Evolutionary conservation across 108 stramenopile genomes (phyloP).

Genomic region (Skeletonema costatum): DNA sequence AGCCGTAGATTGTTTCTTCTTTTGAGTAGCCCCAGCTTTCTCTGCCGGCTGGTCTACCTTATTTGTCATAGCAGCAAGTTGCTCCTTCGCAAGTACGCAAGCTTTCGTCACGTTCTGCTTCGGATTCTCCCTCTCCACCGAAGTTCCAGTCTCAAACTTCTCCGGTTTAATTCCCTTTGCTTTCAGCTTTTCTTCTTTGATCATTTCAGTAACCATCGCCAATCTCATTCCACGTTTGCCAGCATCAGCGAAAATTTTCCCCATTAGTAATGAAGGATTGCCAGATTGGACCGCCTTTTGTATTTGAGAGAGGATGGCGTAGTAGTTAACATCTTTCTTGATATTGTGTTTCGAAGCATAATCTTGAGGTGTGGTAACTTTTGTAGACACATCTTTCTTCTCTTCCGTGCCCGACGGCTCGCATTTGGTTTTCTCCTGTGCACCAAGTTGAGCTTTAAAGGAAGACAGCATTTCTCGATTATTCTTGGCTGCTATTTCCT

Average conservation of each 20-base stretch:
- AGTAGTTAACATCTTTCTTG: constrained; percentile 19
- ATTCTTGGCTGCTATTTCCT: neutral
- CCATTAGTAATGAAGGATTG: constrained; percentile 20
- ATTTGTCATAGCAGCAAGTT: neutral
- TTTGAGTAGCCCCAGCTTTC: neutral
- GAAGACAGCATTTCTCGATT: neutral
- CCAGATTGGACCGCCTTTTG: constrained; percentile 21
- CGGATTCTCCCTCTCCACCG: neutral
- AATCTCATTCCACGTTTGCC: constrained; percentile 28
- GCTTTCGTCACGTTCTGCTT: neutral
- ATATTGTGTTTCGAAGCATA: neutral
- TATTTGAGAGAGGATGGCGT: constrained; percentile 25
- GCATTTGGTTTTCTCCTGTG: neutral
- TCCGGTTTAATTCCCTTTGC: neutral
- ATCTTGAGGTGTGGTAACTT: neutral
- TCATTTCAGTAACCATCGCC: constrained; percentile 32
- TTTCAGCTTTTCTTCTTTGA: constrained; percentile 34
- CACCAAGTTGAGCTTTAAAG: neutral
- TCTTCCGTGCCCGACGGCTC: neutral
- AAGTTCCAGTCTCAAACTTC: neutral
- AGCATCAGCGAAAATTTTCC: constrained; percentile 37
- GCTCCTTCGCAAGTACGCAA: neutral
- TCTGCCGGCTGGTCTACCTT: neutral
- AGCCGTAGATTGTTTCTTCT: neutral
- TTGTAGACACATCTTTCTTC: neutral